phyloP scores from a whole-genome alignment of 163 green algal genomes.

The Scenedesmus sp. region DNA sequence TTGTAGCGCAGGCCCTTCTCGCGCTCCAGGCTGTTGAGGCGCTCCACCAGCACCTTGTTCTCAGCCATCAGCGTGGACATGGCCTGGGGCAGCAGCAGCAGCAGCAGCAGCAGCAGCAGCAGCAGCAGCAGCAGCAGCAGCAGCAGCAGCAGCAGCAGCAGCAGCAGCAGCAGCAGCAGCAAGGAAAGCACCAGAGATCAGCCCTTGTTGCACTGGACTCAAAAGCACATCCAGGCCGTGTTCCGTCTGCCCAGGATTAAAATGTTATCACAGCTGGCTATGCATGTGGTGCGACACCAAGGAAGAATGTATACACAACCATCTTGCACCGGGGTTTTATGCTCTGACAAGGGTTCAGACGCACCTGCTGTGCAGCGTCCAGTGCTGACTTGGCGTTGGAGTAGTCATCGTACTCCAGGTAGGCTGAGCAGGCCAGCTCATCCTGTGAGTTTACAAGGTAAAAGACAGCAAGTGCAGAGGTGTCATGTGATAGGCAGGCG shows the following conservation, averaged over 20 bases:
- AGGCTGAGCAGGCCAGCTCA: neutral
- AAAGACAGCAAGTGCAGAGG: neutral
- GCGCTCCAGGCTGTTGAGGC: slow-evolving; percentile 19
- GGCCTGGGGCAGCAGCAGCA: neutral
- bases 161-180: too few species aligned
- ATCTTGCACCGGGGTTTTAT: too few species aligned
- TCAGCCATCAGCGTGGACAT: slow-evolving; percentile 36
- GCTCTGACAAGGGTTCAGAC: neutral
- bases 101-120: neutral
- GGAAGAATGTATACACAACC: too few species aligned
- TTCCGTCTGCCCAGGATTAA: too few species aligned
- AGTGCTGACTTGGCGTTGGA: slow-evolving; percentile 35
- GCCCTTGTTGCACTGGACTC: too few species aligned
- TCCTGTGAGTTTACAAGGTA: neutral
- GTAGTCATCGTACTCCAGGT: slow-evolving; percentile 27
- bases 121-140: too few species aligned
- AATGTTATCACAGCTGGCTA: too few species aligned
- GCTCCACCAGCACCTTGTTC: slow-evolving; percentile 33
- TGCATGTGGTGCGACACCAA: too few species aligned
- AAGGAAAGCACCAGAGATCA: too few species aligned
- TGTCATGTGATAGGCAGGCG: neutral
- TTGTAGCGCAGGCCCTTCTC: slow-evolving; percentile 13
- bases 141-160: too few species aligned
- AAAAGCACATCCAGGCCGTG: too few species aligned
- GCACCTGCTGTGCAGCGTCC: slow-evolving; percentile 41